Conservation (phyloP, 179 eudicot species). For the Vitellaria paradoxa region DNA sequence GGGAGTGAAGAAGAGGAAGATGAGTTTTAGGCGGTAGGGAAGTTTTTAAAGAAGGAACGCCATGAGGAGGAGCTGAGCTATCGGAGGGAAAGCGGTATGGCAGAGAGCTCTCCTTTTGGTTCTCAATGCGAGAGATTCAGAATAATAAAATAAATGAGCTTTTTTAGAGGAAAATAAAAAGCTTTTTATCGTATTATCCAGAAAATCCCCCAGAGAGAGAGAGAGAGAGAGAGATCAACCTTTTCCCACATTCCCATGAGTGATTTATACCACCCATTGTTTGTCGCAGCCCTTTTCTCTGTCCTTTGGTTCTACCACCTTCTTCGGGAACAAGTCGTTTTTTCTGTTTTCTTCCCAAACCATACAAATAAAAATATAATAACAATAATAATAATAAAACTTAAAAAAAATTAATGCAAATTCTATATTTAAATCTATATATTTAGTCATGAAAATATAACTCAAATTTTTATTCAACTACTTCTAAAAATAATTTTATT, state of each 20-base stretch:
- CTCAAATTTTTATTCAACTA: too few relatives aligned
- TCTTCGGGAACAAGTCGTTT: slow-evolving; percentile 7
- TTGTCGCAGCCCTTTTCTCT: background rate
- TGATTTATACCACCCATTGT: background rate
- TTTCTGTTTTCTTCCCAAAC: background rate
- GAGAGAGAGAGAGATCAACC: background rate
- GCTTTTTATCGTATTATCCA: background rate
- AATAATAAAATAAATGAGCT: background rate
- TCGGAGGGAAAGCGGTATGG: background rate
- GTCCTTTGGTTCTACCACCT: slow-evolving; percentile 3
- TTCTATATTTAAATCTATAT: too few relatives aligned
- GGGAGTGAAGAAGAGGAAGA: background rate
- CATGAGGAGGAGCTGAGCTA: slow-evolving; percentile 6
- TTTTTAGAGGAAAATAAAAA: background rate
- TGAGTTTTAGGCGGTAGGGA: background rate
- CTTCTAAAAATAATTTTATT: too few relatives aligned
- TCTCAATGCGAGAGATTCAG: slow-evolving; percentile 7
- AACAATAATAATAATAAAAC: too few relatives aligned
- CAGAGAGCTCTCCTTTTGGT: slow-evolving; percentile 1
- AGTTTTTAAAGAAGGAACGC: background rate
- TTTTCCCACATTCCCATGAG: background rate
- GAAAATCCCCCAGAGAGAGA: background rate
- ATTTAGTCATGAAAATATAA: too few relatives aligned
- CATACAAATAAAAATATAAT: background rate
- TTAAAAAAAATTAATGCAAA: too few relatives aligned